These are phyloP conservation scores for Dendrothele bispora DNA, from an alignment of 768 basidiomycete species.

Conservation along the genomic window DNA sequence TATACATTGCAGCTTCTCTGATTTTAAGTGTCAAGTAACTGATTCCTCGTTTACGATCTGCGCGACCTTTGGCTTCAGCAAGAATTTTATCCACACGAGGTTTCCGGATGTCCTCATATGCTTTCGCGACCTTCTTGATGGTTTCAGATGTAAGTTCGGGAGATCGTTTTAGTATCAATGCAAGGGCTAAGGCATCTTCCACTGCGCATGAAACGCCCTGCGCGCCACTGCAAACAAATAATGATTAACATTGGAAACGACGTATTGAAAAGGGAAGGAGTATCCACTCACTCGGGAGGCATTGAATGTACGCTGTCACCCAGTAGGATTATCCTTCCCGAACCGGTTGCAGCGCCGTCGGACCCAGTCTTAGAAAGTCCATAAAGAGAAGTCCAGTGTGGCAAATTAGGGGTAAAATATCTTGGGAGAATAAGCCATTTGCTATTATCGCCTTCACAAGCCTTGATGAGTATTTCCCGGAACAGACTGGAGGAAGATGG, in stretches of 20 bases:
- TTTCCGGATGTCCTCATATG: conserved; percentile 2
- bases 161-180: background rate
- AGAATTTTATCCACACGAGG: conserved; percentile 2
- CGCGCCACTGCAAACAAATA: background rate
- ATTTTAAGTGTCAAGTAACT: background rate
- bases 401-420: background rate
- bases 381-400: conserved; percentile 2
- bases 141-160: background rate
- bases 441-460: conserved; percentile 1
- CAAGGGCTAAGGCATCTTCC: conserved; percentile 2
- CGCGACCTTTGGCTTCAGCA: background rate
- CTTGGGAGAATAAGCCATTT: conserved; percentile 2
- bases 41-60: conserved; percentile 2
- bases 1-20: background rate
- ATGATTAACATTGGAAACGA: background rate
- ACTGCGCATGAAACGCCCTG: conserved; percentile 3
- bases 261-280: background rate
- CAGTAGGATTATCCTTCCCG: conserved; percentile 1
- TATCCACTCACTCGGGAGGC: background rate
- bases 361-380: conserved; percentile 1
- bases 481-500: background rate
- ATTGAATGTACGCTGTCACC: conserved; percentile 2
- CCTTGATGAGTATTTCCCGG: background rate
- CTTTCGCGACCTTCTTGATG: background rate
- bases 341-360: background rate